Evolutionary conservation across 495 filamentous ascomycete genomes (phyloP), one percentile per base, ranked within the genome.

Genomic region (Lophiostoma macrostomum): DNA sequence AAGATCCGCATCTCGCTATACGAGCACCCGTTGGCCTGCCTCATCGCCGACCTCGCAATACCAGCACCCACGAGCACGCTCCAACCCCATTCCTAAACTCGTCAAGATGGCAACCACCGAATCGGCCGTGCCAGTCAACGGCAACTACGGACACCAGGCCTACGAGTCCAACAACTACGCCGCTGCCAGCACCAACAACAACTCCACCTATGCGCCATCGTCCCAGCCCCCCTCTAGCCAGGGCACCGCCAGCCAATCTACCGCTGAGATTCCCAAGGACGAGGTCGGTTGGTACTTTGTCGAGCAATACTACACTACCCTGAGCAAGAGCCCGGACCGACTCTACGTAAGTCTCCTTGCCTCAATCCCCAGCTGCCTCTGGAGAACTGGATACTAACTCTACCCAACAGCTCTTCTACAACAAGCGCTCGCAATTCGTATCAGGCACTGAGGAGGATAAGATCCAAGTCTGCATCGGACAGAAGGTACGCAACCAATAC

Each of bases 281-380:
- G 89, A 97, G 72, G 87, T 98, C 44, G 93, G 90, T 63, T 98
- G 93, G 93, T 96, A 90, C 71, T 98, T 98, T 59, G 93, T 97
- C 28, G 94, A 98, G 78, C 90, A 95, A 67, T 97, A 95, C 76
- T 98, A 98, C 71, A 97, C 89, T 56, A 98, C 88, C 57, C 77
- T 98, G 64, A 95, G 89, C 82, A 88, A 89, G 68, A 86, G 76
- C 53, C 93, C 94, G 13, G 91, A 95, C 62, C 95, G 91, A 72
- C 82, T 98, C 54, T 89, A 90, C 65, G 86, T 90, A 71, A 74
- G 85, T 78, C 29, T 10, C 18, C 14, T 11, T 23, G 18, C 38
- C 27, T 23, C 13, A 7, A 19, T 19, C 27, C 18, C 22, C 14
- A 18, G 13, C n/a, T n/a, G 4, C 14, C 10, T 28, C 14, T 34